phyloP scores from a whole-genome alignment of 2,329 filamentous ascomycete species.

The Arthrinium phaeospermum region DNA sequence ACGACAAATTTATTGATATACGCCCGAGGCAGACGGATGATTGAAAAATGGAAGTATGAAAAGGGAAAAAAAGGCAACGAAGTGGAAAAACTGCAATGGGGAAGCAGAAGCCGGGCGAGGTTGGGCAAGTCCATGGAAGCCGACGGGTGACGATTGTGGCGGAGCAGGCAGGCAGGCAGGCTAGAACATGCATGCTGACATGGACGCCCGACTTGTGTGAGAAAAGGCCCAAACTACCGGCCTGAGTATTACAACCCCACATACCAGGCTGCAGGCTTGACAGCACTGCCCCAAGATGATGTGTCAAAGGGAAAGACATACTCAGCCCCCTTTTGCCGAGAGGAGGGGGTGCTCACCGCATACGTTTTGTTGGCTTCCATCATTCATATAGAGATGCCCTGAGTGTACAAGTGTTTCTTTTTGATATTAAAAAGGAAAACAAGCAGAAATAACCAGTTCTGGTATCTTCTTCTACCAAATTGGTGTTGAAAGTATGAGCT shows the following conservation, averaged over 20 bases:
- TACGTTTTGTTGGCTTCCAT: not conserved
- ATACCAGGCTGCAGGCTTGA: not conserved
- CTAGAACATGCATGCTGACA: conserved; percentile 3
- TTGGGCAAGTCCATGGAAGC: not conserved
- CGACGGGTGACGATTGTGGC: not conserved
- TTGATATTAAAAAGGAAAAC: no score
- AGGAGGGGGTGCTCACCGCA: not conserved
- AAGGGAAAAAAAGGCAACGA: not conserved
- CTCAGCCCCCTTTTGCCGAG: not conserved
- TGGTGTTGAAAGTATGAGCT: no score
- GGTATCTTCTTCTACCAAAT: no score
- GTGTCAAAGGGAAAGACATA: not conserved
- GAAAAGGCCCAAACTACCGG: no score
- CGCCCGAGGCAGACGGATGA: not conserved
- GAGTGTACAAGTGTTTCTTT: fast-evolving
- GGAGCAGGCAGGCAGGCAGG: not conserved
- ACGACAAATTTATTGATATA: not conserved
- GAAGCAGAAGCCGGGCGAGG: not conserved
- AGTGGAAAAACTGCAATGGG: not conserved
- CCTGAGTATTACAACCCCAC: not conserved
- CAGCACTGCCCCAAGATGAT: not conserved
- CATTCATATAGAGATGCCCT: no score
- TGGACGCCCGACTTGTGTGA: not conserved
- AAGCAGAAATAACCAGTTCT: no score
- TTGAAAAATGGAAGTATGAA: not conserved